A percentile compares a stretch with the other conserved stretches of the same genome.
Evolutionary conservation across 768 basidiomycete species (phyloP).

Genomic region (Leccinum subtestaceum): DNA sequence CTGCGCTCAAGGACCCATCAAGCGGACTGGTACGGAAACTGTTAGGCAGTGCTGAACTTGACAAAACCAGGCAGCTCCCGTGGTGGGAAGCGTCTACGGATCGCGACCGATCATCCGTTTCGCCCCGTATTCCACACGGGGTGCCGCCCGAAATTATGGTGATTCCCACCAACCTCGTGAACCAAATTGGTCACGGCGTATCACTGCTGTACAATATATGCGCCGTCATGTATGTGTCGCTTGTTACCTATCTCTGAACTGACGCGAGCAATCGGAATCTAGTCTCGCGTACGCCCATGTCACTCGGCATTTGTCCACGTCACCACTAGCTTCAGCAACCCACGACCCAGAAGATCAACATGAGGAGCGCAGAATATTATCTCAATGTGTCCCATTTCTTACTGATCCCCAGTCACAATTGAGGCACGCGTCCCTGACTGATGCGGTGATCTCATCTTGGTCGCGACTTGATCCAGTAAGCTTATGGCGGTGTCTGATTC

Average conservation of each 20-base stretch:
- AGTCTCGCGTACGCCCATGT: slow-evolving; percentile 71
- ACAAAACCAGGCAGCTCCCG: slow-evolving; percentile 48
- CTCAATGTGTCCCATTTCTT: slow-evolving; percentile 62
- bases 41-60: slow-evolving; percentile 54
- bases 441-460: slow-evolving; percentile 61
- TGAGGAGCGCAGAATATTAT: slow-evolving; percentile 48
- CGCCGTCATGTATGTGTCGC: slow-evolving; percentile 56
- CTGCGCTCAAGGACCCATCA: slow-evolving; percentile 57
- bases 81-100: slow-evolving; percentile 65
- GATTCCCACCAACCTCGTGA: slow-evolving; percentile 46
- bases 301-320: slow-evolving; percentile 59
- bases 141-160: slow-evolving; percentile 42
- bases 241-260: neutral
- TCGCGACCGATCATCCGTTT: neutral
- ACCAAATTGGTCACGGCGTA: slow-evolving; percentile 35
- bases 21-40: slow-evolving; percentile 60
- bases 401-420: slow-evolving; percentile 55
- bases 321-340: slow-evolving; percentile 48
- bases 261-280: neutral
- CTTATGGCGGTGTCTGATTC: neutral
- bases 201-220: slow-evolving; percentile 67
- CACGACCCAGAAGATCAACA: slow-evolving; percentile 41
- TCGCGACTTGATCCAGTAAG: slow-evolving; percentile 51
- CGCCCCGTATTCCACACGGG: slow-evolving; percentile 30
- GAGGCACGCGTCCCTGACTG: slow-evolving; percentile 48